Evolutionary conservation across 257 asterid genomes (phyloP).

Genomic region (Coffea canephora): DNA sequence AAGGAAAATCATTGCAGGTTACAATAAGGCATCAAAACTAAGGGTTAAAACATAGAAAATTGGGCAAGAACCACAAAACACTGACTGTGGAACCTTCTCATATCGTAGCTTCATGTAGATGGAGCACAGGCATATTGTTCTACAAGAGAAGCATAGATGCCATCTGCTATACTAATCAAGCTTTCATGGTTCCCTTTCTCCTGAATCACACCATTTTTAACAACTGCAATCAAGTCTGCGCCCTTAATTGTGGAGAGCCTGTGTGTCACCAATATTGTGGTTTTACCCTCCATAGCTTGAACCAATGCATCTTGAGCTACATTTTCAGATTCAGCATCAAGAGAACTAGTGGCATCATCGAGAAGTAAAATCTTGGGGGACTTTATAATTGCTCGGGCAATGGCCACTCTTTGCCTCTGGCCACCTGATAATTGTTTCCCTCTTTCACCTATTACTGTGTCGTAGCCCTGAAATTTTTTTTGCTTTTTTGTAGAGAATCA

Average conservation of each 20-base stretch:
- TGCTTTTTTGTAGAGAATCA: too few species aligned
- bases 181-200: constrained; percentile 21
- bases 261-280: constrained; percentile 37
- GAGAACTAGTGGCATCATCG: constrained; percentile 27
- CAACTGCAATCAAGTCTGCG: constrained; percentile 19
- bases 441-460: constrained; percentile 25
- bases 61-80: too few species aligned
- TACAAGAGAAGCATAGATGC: constrained; percentile 17
- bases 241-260: constrained; percentile 23
- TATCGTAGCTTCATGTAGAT: background rate
- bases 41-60: too few species aligned
- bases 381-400: constrained; percentile 24
- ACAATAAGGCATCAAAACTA: too few species aligned
- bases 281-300: constrained; percentile 30
- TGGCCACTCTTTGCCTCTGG: background rate
- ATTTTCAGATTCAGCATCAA: constrained; percentile 36
- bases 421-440: constrained; percentile 30
- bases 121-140: background rate
- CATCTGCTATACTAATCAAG: constrained; percentile 8
- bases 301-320: constrained; percentile 37
- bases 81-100: too few species aligned
- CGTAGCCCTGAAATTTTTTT: constrained; percentile 13
- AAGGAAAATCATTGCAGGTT: too few species aligned
- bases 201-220: constrained; percentile 13
- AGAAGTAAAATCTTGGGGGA: constrained; percentile 22